Percentiles rank a stretch among this genome's conserved stretches.
Conservation (phyloP, 805 yeast species). For the Myxozyma kluyveri region DNA sequence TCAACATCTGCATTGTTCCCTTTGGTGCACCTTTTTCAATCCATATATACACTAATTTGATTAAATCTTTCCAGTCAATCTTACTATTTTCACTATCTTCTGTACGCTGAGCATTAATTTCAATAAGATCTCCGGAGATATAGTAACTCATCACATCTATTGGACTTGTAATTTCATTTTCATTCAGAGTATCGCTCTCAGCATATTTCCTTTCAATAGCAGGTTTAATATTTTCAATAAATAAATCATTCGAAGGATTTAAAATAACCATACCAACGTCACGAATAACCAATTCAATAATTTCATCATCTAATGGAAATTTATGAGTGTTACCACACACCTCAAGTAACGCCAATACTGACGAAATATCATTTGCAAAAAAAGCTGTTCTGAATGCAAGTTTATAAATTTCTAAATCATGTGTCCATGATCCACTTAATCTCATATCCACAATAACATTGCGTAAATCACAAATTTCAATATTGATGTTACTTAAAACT, state of each 20-base stretch:
- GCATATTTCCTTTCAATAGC: constrained; percentile 10
- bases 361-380: constrained; percentile 7
- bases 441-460: constrained; percentile 7
- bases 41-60: constrained; percentile 10
- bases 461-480: constrained; percentile 2
- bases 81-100: constrained; percentile 1
- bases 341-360: constrained; percentile 11
- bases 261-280: constrained; percentile 2
- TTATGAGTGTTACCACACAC: constrained; percentile 7
- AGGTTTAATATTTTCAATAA: background rate
- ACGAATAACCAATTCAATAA: constrained; percentile 3
- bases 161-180: background rate
- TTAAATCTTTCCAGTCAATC: constrained; percentile 11
- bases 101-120: background rate
- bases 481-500: background rate
- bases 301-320: constrained; percentile 5
- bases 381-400: constrained; percentile 9
- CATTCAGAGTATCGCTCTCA: background rate
- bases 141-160: background rate
- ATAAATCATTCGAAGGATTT: background rate
- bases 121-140: constrained; percentile 8
- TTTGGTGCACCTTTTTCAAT: background rate
- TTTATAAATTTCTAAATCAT: constrained; percentile 1
- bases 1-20: background rate
- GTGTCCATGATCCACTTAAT: constrained; percentile 7